Evolutionary conservation across 345 rosid genomes (phyloP).

Genomic region (Lepidium sativum): DNA sequence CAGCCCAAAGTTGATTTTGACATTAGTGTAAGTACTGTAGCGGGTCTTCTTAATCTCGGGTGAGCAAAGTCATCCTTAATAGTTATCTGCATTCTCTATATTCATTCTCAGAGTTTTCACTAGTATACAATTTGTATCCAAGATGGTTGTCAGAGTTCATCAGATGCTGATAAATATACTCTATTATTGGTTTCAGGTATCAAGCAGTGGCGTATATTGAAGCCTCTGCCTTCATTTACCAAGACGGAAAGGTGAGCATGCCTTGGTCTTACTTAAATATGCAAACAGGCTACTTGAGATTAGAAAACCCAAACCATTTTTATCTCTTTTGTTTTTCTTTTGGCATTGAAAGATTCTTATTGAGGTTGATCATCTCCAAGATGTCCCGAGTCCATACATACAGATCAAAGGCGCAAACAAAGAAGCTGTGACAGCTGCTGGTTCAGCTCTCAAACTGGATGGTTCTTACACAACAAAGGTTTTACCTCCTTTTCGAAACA

Average conservation of each 20-base stretch:
- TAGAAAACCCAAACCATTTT: neutral
- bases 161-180: neutral
- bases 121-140: neutral
- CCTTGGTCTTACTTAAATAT: neutral
- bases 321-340: neutral
- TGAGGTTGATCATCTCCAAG: slow-evolving; percentile 96
- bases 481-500: neutral
- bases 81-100: neutral
- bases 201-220: slow-evolving; percentile 96
- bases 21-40: slow-evolving; percentile 93
- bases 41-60: slow-evolving; percentile 99
- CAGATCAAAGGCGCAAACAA: slow-evolving; percentile 96
- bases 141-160: neutral
- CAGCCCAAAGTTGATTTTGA: slow-evolving; percentile 99
- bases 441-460: slow-evolving; percentile 76
- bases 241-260: slow-evolving; percentile 77
- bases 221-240: slow-evolving; percentile 91
- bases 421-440: slow-evolving; percentile 91
- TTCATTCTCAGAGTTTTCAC: neutral
- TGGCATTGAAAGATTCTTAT: slow-evolving; percentile 51
- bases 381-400: slow-evolving; percentile 63
- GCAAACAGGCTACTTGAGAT: slow-evolving; percentile 4
- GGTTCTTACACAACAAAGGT: slow-evolving; percentile 99
- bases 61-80: slow-evolving; percentile 30
- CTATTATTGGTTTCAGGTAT: slow-evolving; percentile 48